Evolutionary conservation across 192 early-diverging fungal species (phyloP).

Genomic region (Globomyces pollinis-pini): DNA sequence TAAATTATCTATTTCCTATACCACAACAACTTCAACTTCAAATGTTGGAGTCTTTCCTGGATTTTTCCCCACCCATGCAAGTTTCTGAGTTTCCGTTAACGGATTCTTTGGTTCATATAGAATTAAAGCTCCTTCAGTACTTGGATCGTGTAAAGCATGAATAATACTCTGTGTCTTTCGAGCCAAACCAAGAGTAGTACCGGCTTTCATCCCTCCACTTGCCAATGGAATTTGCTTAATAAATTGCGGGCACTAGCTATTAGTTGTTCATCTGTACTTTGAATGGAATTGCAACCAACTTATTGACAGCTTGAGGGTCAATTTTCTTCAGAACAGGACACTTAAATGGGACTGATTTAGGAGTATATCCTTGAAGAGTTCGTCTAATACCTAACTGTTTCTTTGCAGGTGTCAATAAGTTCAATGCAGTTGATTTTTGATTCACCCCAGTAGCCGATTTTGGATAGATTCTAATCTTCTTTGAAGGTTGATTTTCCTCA

Average conservation of each 20-base stretch:
- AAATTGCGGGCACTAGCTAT: too few species aligned
- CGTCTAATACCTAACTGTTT: conserved; percentile 1
- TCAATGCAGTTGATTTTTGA: too few species aligned
- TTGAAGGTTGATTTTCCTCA: not conserved
- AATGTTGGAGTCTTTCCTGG: conserved; percentile 21
- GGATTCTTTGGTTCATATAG: conserved; percentile 65
- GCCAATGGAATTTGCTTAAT: not conserved
- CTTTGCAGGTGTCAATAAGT: not conserved
- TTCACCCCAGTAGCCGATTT: not conserved
- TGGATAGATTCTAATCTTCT: not conserved
- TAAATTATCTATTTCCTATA: too few species aligned
- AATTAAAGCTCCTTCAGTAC: conserved; percentile 73
- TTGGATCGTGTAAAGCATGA: conserved; percentile 74
- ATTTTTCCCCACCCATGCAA: conserved; percentile 10
- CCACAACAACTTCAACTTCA: conserved; percentile 33
- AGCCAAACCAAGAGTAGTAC: conserved; percentile 53
- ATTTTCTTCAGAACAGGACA: not conserved
- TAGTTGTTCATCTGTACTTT: too few species aligned
- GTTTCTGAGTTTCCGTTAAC: conserved; percentile 42
- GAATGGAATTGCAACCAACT: not conserved
- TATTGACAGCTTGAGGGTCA: too few species aligned
- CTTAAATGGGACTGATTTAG: not conserved
- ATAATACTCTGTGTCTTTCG: conserved; percentile 35
- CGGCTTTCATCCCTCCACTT: not conserved
- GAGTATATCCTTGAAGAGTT: conserved; percentile 2